Evolutionary conservation across 805 yeast genomes (phyloP), one percentile per base, ranked within the genome.

Genomic region (Monosporozyma siamensis): DNA sequence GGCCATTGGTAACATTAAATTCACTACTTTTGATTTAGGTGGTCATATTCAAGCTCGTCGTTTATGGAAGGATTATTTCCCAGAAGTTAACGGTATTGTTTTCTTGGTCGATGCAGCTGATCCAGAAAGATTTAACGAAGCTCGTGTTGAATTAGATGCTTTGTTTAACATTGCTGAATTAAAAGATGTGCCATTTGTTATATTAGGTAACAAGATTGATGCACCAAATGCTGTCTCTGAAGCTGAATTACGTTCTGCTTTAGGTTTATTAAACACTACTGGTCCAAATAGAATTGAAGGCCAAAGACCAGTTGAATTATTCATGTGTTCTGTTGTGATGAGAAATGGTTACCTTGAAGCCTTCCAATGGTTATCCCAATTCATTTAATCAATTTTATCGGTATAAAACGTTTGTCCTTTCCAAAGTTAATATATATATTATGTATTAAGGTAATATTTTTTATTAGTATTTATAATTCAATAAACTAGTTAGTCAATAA

Each of bases 1-100:
- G 57, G 89, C 97, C 48, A 92, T 92, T 56, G 98, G 97, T 54
- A 82, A 84, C 54, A 94, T 90, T 48, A 82, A 90, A 65, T 92
- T 92, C 75, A 92, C 99, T 47, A 92, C 99, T 23, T 92, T 92
- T 58, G 99, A 92, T 66, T 75, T 92, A 55, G 99, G 99, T 67
- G 99, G 99, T 35, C 99, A 92, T 71, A 82, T 78, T 65, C 97
- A 90, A 69, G 97, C 99, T 39, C 89, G 99, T 70, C 87, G 98
- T 69, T 79, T 92, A 61, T 92, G 99, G 99, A 89, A 89, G 64
- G 97, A 92, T 65, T 92, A 92, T 67, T 92, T 92, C 82, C 99
- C 99, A 46, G 99, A 92, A 69, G 99, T 92, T 39, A 85, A 88
- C 65, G 98, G 97, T 44, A 92, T 92, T 53, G 97, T 92, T 25